Base-by-base conservation (phyloP, 306 rosid species). In the Dicorynia guianensis region DNA sequence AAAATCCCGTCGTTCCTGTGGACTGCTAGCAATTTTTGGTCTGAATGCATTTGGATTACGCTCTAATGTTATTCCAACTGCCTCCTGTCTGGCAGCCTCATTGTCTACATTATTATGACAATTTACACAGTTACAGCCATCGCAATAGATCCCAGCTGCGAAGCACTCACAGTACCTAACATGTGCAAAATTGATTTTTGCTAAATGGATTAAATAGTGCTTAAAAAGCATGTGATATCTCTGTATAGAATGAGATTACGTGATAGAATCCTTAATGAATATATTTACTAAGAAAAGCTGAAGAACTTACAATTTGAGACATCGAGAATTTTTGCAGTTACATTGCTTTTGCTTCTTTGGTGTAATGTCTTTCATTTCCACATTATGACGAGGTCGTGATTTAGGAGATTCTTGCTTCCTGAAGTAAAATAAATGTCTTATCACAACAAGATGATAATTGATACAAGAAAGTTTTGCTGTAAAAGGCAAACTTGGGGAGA, bases 321-420 rank as follows among this genome's bases (percentile, higher is more conserved):
- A 95, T 44, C 89, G 85, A 13, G 98, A 92, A 80, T 90, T 89
- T 86, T 81, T 92, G 87, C 98, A 95, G 62, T 92, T 92, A 62
- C 98, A 95, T 50, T 87, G 98, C 81, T 86, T 95, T 76, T 86
- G 90, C 79, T 92, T 95, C 89, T 87, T 92, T 71, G 96, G 98
- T 79, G 98, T 90, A 65, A 61, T 63, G 49, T 90, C 91, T 81
- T 86, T 87, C 61, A 71, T 82, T 42, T 86, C 97, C 55, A 60
- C 75, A n/a, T 75, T 72, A 71, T 58, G 39, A 76, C 67, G 80
- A 48, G 82, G 73, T 54, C 84, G 88, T 77, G 90, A 74, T 75
- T 74, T 83, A 59, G 96, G 93, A 74, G 95, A 92, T 69, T 92
- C 97, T 7, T 88, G 87, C 85, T 82, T 90, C 61, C 96, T 90